phyloP scores from a whole-genome alignment of 148 eudicot species.

The Rhododendron simsii region DNA sequence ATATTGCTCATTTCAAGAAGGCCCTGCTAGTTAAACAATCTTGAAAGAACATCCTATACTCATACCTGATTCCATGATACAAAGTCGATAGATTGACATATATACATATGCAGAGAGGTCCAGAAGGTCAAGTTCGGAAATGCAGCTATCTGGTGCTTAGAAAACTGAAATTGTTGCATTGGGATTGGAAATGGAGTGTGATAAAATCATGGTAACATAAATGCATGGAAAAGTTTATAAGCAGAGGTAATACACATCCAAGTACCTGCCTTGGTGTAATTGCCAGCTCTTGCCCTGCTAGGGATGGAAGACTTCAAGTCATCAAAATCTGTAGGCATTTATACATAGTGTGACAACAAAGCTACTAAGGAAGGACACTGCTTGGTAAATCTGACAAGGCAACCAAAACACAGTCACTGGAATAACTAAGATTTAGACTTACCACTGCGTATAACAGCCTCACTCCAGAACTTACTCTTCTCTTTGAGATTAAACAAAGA shows the following conservation, averaged over 20 bases:
- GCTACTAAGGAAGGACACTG: background rate
- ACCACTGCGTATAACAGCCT: conserved; percentile 77
- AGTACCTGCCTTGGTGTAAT: conserved; percentile 92
- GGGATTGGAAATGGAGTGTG: background rate
- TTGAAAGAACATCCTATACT: background rate
- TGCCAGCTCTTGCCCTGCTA: conserved; percentile 37
- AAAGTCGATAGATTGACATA: background rate
- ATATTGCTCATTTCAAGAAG: background rate
- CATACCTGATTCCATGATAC: background rate
- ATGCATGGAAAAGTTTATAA: background rate
- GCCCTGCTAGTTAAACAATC: background rate
- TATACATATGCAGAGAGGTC: background rate
- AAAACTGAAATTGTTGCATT: background rate
- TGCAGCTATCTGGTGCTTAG: background rate
- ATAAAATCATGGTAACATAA: background rate
- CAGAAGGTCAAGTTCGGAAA: background rate
- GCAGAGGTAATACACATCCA: background rate
- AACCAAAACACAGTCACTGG: background rate
- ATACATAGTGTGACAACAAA: conserved; percentile 8
- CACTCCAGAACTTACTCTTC: conserved; percentile 89
- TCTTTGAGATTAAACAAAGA: conserved; percentile 86
- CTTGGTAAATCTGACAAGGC: background rate
- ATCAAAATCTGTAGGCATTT: conserved; percentile 51
- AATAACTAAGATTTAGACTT: conserved; percentile 19
- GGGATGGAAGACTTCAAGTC: conserved; percentile 63